Evolutionary conservation across 1,139 yeast genomes (phyloP).

Genomic region (Nakaseomyces nivariensis): DNA sequence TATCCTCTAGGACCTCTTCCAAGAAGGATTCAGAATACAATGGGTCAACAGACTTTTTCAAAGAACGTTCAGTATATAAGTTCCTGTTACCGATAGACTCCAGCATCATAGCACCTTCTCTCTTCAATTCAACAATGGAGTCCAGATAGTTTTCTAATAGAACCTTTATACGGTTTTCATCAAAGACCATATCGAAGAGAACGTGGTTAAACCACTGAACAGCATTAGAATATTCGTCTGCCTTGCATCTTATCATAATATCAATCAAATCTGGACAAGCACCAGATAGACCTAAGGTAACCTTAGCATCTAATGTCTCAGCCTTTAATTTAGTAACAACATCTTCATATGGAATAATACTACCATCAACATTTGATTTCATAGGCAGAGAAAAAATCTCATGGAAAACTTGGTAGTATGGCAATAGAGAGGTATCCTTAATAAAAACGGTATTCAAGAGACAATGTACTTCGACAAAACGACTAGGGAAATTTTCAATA

Average conservation of each 20-base stretch:
- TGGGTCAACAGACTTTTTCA: constrained; percentile 58
- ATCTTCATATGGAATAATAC: constrained; percentile 53
- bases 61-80: constrained; percentile 47
- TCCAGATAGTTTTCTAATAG: constrained; percentile 67
- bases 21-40: constrained; percentile 53
- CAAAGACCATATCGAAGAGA: constrained; percentile 58
- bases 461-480: constrained; percentile 65
- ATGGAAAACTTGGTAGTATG: constrained; percentile 58
- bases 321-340: constrained; percentile 64
- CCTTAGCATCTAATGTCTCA: constrained; percentile 55
- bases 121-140: constrained; percentile 66
- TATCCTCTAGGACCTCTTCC: constrained; percentile 39
- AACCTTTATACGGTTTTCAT: constrained; percentile 58
- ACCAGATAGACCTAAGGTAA: constrained; percentile 50
- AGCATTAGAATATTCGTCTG: constrained; percentile 53
- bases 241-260: constrained; percentile 53
- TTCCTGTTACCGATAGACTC: constrained; percentile 49
- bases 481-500: constrained; percentile 69
- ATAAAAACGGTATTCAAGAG: constrained; percentile 56
- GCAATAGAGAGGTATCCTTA: constrained; percentile 43
- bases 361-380: constrained; percentile 46
- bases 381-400: constrained; percentile 67
- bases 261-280: constrained; percentile 57
- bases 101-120: constrained; percentile 69
- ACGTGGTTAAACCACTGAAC: constrained; percentile 68